Percentiles rank a stretch among this genome's conserved stretches.
These are phyloP conservation scores for Physcomitrium patens DNA, from an alignment of 225 moss, liverwort and hornwort genomes.

Conservation along the genomic window DNA sequence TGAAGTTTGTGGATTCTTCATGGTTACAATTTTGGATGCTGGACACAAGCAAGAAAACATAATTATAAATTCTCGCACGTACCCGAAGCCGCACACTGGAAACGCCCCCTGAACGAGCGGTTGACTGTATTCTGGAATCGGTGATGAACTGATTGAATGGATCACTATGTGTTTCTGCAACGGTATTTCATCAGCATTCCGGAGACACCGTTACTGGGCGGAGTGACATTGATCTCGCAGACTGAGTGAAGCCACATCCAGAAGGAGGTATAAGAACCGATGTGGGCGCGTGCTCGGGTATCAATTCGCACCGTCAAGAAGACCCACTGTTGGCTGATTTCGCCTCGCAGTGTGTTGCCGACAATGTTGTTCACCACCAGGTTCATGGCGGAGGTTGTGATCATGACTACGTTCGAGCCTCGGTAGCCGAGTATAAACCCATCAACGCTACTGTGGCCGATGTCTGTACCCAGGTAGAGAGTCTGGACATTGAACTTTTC, in stretches of 20 bases:
- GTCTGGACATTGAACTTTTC: slow-evolving; percentile 40
- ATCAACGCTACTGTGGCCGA: slow-evolving; percentile 37
- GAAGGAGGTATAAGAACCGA: slow-evolving; percentile 53
- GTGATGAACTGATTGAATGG: no score
- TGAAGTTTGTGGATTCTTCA: no score
- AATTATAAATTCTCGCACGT: no score
- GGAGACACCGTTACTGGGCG: background rate
- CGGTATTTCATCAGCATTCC: slow-evolving; percentile 23
- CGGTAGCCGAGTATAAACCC: slow-evolving; percentile 42
- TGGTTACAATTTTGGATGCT: no score
- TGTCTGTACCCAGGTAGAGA: slow-evolving; percentile 27
- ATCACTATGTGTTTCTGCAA: background rate
- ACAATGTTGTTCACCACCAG: slow-evolving; percentile 35
- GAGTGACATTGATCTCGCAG: slow-evolving; percentile 27
- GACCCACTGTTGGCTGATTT: slow-evolving; percentile 25
- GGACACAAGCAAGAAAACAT: no score
- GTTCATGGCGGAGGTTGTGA: slow-evolving; percentile 18
- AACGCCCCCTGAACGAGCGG: no score
- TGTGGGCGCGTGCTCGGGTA: slow-evolving; percentile 34
- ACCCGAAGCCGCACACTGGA: no score
- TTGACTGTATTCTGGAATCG: no score
- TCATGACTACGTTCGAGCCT: slow-evolving; percentile 10
- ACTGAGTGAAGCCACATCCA: slow-evolving; percentile 50
- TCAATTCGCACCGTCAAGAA: slow-evolving; percentile 35
- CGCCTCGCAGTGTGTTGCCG: slow-evolving; percentile 17